phyloP scores from a whole-genome alignment of 2,329 filamentous ascomycete genomes.

The Cercospora nicotianae region DNA sequence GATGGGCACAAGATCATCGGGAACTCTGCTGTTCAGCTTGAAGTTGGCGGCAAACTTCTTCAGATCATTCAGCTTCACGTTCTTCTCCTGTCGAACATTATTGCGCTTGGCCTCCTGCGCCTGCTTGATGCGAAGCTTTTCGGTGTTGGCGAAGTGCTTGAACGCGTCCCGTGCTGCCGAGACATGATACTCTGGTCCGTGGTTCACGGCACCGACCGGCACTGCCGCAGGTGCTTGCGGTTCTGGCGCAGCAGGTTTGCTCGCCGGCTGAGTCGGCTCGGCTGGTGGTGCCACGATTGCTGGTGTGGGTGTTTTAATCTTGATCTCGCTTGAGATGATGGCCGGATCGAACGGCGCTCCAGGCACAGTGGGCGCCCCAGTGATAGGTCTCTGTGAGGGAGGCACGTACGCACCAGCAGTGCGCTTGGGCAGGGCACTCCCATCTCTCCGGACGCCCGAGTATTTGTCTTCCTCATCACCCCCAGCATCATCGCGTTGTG shows the following conservation, averaged over 20 bases:
- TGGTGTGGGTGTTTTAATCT: constrained; percentile 42
- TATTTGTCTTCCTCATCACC: constrained; percentile 95
- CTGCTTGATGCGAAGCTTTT: constrained; percentile 61
- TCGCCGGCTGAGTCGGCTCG: constrained; percentile 18
- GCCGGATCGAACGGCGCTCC: constrained; percentile 82
- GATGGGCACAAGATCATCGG: constrained; percentile 86
- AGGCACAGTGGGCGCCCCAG: constrained; percentile 69
- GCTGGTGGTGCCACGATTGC: constrained; percentile 7
- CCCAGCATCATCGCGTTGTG: constrained; percentile 63
- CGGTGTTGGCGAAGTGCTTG: constrained; percentile 62
- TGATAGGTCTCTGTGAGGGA: constrained; percentile 79
- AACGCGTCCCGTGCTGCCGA: constrained; percentile 62
- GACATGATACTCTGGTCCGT: constrained; percentile 56
- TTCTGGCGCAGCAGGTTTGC: constrained; percentile 31
- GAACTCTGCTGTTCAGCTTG: constrained; percentile 90
- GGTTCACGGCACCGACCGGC: constrained; percentile 45
- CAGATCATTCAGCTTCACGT: constrained; percentile 87
- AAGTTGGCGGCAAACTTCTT: constrained; percentile 94
- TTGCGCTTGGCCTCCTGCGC: constrained; percentile 55
- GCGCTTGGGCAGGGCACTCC: constrained; percentile 61
- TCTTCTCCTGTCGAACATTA: constrained; percentile 70
- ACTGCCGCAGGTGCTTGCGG: constrained; percentile 46
- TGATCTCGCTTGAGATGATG: constrained; percentile 83
- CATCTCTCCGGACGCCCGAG: constrained; percentile 77
- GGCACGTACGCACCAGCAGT: constrained; percentile 79